phyloP scores from a whole-genome alignment of 2,329 filamentous ascomycete species.

The Botrytis pseudocinerea region DNA sequence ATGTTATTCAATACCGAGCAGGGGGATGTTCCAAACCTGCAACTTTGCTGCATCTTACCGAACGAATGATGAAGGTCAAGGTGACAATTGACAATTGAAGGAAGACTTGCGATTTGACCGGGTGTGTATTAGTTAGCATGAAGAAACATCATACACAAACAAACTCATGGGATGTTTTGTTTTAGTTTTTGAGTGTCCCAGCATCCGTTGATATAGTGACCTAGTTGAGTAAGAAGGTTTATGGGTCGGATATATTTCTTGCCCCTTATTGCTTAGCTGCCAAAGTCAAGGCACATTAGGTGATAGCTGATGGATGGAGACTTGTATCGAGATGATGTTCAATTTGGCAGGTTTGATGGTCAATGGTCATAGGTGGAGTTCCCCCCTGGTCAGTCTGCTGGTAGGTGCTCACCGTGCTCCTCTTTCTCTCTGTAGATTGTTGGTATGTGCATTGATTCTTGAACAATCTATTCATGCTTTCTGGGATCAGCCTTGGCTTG shows the following conservation, averaged over 20 bases:
- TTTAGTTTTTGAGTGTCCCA: neutral
- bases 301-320: conserved; percentile 1
- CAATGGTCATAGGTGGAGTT: conserved; percentile 9
- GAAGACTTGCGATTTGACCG: conserved; percentile 24
- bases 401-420: conserved; percentile 17
- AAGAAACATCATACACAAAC: neutral
- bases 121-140: conserved; percentile 12
- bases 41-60: conserved; percentile 21
- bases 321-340: conserved; percentile 14
- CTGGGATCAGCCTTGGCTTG: conserved; percentile 24
- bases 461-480: conserved; percentile 17
- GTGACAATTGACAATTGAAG: conserved; percentile 18
- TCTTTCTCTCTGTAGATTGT: conserved; percentile 4
- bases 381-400: conserved; percentile 15
- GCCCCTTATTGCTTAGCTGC: conserved; percentile 14
- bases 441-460: conserved; percentile 21
- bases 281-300: neutral
- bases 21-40: conserved; percentile 21
- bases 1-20: conserved; percentile 22
- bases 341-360: conserved; percentile 18
- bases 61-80: conserved; percentile 10
- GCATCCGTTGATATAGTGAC: neutral
- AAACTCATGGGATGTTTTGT: conserved; percentile 18
- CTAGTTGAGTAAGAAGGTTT: neutral
- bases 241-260: neutral